A percentile compares a stretch with the other conserved stretches of the same genome.
These are phyloP conservation scores for Meyerozyma guilliermondii DNA, from an alignment of 1,139 yeast genomes.

Conservation along the genomic window DNA sequence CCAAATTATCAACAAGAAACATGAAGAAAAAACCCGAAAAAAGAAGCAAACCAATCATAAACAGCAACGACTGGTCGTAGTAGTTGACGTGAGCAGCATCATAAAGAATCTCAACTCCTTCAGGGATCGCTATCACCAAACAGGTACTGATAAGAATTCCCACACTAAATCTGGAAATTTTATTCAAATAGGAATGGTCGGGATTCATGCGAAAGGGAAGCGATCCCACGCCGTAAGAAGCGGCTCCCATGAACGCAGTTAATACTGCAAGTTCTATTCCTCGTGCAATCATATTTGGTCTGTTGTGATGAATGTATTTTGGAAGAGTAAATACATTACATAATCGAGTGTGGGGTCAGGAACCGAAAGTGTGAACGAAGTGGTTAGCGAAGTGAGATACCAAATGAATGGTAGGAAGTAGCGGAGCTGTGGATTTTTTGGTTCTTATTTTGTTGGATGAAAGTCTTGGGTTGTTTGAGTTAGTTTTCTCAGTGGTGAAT, in stretches of 20 bases:
- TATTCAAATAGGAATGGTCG: slow-evolving; percentile 1
- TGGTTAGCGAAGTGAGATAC: too few species aligned
- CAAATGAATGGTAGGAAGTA: too few species aligned
- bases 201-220: slow-evolving; percentile 29
- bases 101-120: slow-evolving; percentile 52
- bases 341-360: neutral
- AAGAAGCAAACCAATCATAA: slow-evolving; percentile 26
- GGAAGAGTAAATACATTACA: neutral
- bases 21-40: slow-evolving; percentile 48
- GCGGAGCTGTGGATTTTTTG: neutral
- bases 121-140: slow-evolving; percentile 63
- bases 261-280: slow-evolving; percentile 1
- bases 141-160: slow-evolving; percentile 66
- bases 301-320: neutral
- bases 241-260: slow-evolving; percentile 7
- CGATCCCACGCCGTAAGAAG: slow-evolving; percentile 19
- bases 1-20: slow-evolving; percentile 42
- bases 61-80: slow-evolving; percentile 14
- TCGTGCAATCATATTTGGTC: neutral
- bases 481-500: too few species aligned
- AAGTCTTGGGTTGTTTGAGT: too few species aligned
- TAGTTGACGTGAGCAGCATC: slow-evolving; percentile 13
- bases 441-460: too few species aligned
- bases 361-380: neutral
- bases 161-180: slow-evolving; percentile 47